These are phyloP conservation scores for Davidsoniella virescens DNA, from an alignment of 2,329 filamentous ascomycete genomes.

Conservation along the genomic window DNA sequence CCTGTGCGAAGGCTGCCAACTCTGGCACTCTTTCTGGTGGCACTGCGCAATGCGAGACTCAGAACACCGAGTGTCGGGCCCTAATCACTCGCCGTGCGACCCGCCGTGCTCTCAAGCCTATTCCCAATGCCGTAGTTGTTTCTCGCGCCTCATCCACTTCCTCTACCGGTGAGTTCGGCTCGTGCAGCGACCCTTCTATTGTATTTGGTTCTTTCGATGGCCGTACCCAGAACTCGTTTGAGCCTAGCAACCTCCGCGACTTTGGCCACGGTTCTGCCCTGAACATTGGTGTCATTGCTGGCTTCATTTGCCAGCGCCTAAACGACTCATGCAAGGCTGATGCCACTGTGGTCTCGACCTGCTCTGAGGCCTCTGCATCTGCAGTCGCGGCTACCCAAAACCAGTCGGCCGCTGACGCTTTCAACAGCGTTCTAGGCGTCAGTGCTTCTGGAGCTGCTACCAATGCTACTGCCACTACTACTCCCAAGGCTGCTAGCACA, in stretches of 20 bases:
- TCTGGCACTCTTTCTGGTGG: constrained; percentile 22
- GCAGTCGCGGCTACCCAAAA: constrained; percentile 16
- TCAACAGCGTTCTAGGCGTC: constrained; percentile 14
- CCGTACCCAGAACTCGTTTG: constrained; percentile 27
- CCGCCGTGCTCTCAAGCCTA: constrained; percentile 9
- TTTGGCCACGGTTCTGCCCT: constrained; percentile 37
- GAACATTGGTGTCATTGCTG: constrained; percentile 24
- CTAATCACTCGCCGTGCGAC: constrained; percentile 12
- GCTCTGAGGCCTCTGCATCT: constrained; percentile 13
- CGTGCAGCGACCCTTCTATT: constrained; percentile 32
- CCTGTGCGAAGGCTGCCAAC: constrained; percentile 33
- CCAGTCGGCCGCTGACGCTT: constrained; percentile 17
- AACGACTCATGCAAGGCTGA: constrained; percentile 18
- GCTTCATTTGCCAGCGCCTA: constrained; percentile 31
- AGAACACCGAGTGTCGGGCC: constrained; percentile 24
- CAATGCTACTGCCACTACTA: not conserved
- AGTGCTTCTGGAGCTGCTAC: not conserved
- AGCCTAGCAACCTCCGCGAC: constrained; percentile 23
- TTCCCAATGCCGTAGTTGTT: not conserved
- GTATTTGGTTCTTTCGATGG: constrained; percentile 32
- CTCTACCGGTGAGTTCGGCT: constrained; percentile 21
- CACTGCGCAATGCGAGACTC: constrained; percentile 24
- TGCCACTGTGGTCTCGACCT: constrained; percentile 14
- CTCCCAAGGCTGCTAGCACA: not conserved
- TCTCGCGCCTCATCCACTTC: not conserved